Conservation (phyloP, 1,284 basidiomycete species). For the Cystobasidium sp. region DNA sequence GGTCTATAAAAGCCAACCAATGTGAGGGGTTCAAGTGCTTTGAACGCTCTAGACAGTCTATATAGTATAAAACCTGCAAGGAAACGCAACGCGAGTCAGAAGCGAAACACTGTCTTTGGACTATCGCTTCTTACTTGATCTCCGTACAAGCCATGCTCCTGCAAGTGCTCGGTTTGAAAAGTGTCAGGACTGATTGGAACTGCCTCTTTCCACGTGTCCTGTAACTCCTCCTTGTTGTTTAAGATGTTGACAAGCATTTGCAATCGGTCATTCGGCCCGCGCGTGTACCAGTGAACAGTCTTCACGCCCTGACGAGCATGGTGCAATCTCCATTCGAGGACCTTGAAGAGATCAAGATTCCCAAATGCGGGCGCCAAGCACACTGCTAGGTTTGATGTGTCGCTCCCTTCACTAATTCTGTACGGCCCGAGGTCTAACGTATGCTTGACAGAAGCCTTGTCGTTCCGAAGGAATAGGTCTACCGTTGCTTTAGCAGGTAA, state of each 20-base stretch:
- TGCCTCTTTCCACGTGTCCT: slow-evolving; percentile 16
- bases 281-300: slow-evolving; percentile 19
- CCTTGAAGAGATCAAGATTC: slow-evolving; percentile 6
- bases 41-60: slow-evolving; percentile 11
- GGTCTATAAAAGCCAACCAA: slow-evolving; percentile 17
- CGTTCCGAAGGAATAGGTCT: background rate
- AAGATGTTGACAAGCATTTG: background rate
- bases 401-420: background rate
- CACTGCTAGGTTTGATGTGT: slow-evolving; percentile 2
- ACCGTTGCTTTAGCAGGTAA: background rate
- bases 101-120: background rate
- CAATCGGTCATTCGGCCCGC: background rate
- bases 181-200: slow-evolving; percentile 12
- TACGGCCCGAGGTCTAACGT: background rate
- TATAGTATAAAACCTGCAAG: slow-evolving; percentile 6
- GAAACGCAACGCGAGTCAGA: background rate
- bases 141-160: slow-evolving; percentile 13
- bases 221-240: background rate
- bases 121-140: slow-evolving; percentile 9
- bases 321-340: slow-evolving; percentile 27
- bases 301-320: slow-evolving; percentile 21
- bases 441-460: background rate
- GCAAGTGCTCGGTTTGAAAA: background rate
- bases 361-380: slow-evolving; percentile 21
- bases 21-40: background rate